Evolutionary conservation across 1,139 yeast genomes (phyloP).

Genomic region (Nakaseomyces nivariensis): DNA sequence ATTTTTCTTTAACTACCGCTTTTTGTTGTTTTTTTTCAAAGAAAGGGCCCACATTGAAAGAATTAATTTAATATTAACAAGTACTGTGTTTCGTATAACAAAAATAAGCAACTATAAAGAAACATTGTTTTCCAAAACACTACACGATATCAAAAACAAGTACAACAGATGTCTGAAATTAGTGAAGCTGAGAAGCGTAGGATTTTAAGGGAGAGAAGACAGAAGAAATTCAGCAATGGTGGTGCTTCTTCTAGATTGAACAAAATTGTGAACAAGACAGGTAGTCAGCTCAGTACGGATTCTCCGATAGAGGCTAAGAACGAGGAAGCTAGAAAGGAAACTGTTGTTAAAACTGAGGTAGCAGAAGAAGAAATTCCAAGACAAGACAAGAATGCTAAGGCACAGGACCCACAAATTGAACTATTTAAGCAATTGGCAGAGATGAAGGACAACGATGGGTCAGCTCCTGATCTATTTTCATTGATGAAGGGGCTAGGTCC

Average conservation of each 20-base stretch:
- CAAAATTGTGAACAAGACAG: conserved; percentile 37
- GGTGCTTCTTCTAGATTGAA: conserved; percentile 48
- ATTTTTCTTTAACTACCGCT: too few relatives aligned
- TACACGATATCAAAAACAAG: too few relatives aligned
- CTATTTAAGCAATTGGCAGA: conserved; percentile 20
- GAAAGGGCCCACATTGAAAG: too few relatives aligned
- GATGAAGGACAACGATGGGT: conserved; percentile 10
- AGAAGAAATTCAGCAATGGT: conserved; percentile 55
- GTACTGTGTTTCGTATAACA: too few relatives aligned
- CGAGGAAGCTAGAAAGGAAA: conserved; percentile 1
- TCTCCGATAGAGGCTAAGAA: conserved; percentile 27
- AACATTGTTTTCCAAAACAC: too few relatives aligned
- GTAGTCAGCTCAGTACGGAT: conserved; percentile 29
- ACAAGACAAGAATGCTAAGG: not conserved
- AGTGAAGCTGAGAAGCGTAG: conserved; percentile 56
- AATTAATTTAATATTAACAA: too few relatives aligned
- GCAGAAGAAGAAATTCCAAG: conserved; percentile 8
- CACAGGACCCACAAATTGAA: conserved; percentile 15
- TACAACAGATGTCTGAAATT: conserved; percentile 25
- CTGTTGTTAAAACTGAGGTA: not conserved
- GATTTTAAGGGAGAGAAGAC: conserved; percentile 57
- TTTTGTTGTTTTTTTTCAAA: too few relatives aligned
- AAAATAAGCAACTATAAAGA: too few relatives aligned
- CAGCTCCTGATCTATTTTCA: conserved; percentile 25
- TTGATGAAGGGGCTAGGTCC: conserved; percentile 20